phyloP scores from a whole-genome alignment of 306 rosid genomes.

The Gillenia trifoliata region DNA sequence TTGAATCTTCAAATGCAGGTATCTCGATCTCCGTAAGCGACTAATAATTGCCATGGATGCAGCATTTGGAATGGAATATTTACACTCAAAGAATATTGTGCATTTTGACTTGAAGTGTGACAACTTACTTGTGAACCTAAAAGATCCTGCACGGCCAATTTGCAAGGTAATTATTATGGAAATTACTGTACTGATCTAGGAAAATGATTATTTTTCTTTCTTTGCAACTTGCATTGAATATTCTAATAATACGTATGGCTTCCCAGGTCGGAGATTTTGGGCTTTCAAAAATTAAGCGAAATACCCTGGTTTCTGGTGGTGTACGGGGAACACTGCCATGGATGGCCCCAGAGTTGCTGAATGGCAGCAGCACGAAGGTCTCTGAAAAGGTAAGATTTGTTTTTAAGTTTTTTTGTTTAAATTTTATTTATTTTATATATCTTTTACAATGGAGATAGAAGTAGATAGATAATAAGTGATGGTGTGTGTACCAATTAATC shows the following conservation, averaged over 20 bases:
- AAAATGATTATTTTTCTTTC: background rate
- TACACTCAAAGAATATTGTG: slow-evolving; percentile 78
- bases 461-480: background rate
- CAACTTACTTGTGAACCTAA: slow-evolving; percentile 82
- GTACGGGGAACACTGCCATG: slow-evolving; percentile 90
- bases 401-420: background rate
- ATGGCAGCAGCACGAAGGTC: slow-evolving; percentile 84
- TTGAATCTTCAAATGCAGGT: slow-evolving; percentile 40
- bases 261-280: slow-evolving; percentile 89
- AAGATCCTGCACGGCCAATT: slow-evolving; percentile 78
- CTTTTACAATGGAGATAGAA: background rate
- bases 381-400: slow-evolving; percentile 64
- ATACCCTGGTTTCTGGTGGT: slow-evolving; percentile 87
- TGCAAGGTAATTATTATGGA: slow-evolving; percentile 56
- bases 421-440: too few relatives aligned
- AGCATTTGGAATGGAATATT: slow-evolving; percentile 94
- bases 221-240: background rate
- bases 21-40: slow-evolving; percentile 85
- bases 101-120: slow-evolving; percentile 93
- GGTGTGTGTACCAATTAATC: background rate
- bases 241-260: slow-evolving; percentile 9
- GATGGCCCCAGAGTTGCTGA: slow-evolving; percentile 93
- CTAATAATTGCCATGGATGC: slow-evolving; percentile 91
- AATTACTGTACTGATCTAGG: background rate
- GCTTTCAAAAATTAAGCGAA: slow-evolving; percentile 76